Evolutionary conservation across 768 basidiomycete genomes (phyloP).

Genomic region (Lentinus tigrinus): DNA sequence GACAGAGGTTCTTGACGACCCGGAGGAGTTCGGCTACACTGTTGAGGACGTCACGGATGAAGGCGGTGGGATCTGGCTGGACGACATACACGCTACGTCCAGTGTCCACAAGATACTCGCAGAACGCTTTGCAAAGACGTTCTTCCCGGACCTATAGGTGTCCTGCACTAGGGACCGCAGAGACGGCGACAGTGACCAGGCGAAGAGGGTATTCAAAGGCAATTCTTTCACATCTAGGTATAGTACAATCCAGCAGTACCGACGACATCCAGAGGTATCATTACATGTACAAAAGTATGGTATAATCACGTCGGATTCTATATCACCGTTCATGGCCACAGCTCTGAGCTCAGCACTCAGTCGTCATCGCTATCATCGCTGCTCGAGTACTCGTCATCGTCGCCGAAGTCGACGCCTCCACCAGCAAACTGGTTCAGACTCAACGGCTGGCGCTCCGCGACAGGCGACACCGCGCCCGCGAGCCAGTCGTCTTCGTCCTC

Average conservation of each 20-base stretch:
- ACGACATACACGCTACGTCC: conserved; percentile 37
- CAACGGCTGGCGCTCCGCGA: conserved; percentile 13
- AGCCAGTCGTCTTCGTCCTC: conserved; percentile 20
- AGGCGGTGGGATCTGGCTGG: conserved; percentile 38
- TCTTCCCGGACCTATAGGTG: too few species aligned
- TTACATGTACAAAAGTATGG: not conserved
- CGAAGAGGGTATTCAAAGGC: too few species aligned
- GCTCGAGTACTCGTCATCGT: conserved; percentile 29
- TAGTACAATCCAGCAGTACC: too few species aligned
- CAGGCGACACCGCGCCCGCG: conserved; percentile 19
- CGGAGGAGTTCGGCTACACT: conserved; percentile 30
- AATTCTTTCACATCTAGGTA: too few species aligned
- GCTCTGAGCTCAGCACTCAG: not conserved
- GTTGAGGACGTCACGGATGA: conserved; percentile 28
- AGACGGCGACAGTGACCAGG: too few species aligned
- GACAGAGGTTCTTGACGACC: conserved; percentile 35
- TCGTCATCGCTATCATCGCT: conserved; percentile 31
- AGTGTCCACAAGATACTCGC: conserved; percentile 35
- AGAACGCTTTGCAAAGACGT: conserved; percentile 4
- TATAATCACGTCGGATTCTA: not conserved
- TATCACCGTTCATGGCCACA: not conserved
- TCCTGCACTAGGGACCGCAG: too few species aligned
- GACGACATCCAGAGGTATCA: too few species aligned
- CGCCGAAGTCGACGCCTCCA: conserved; percentile 13
- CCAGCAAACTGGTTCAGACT: conserved; percentile 8